A percentile compares a stretch with the other conserved stretches of the same genome.
Evolutionary conservation across 768 basidiomycete species (phyloP).

Genomic region (Heimioporus sp.): DNA sequence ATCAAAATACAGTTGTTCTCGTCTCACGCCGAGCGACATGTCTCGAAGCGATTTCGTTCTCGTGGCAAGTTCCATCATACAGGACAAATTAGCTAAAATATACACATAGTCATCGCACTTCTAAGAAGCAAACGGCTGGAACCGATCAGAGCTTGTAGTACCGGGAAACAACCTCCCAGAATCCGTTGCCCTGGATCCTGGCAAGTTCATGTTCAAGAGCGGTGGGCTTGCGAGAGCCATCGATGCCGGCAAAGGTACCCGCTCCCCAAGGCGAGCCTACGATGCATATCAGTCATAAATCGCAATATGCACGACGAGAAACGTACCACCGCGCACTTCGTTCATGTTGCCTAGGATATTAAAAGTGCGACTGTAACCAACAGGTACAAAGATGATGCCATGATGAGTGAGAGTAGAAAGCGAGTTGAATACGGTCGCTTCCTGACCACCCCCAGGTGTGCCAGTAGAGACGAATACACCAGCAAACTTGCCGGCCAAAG

Average conservation of each 20-base stretch:
- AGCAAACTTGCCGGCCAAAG: conserved; percentile 71
- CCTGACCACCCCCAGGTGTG: conserved; percentile 81
- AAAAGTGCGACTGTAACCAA: conserved; percentile 61
- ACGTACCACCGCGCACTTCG: conserved; percentile 59
- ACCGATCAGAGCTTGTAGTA: conserved; percentile 29
- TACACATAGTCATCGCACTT: not conserved
- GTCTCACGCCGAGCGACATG: not conserved
- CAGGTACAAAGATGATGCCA: conserved; percentile 68
- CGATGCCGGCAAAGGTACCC: conserved; percentile 51
- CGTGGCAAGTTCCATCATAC: not conserved
- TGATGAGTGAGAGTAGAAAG: conserved; percentile 69
- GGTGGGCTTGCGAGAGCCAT: conserved; percentile 48
- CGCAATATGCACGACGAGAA: not conserved
- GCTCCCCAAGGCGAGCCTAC: conserved; percentile 78
- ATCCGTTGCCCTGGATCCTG: conserved; percentile 48
- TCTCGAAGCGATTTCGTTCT: not conserved
- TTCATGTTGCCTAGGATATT: conserved; percentile 38
- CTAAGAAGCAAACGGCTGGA: not conserved
- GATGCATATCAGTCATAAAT: not conserved
- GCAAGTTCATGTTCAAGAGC: conserved; percentile 53
- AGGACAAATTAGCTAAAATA: not conserved
- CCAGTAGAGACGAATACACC: conserved; percentile 73
- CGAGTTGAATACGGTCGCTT: conserved; percentile 48
- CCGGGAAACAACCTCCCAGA: conserved; percentile 47
- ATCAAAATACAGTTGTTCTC: no score